Conservation (phyloP, 1,139 yeast species). For the Geotrichum klebahnii region DNA sequence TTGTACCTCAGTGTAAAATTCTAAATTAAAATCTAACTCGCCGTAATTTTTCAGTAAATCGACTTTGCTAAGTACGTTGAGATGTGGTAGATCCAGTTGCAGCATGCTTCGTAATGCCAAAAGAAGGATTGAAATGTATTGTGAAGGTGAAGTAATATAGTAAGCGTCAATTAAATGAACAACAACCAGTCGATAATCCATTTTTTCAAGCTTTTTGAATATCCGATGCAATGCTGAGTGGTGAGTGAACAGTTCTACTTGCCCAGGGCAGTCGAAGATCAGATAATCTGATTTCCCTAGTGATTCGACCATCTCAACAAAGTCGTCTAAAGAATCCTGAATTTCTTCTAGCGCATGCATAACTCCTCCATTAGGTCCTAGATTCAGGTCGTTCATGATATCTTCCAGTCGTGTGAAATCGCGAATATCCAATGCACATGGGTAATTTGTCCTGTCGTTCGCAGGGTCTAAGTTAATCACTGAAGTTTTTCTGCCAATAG, state of each 20-base stretch:
- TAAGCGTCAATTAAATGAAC: conserved; percentile 84
- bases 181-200: conserved; percentile 74
- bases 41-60: conserved; percentile 74
- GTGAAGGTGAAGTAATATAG: conserved; percentile 81
- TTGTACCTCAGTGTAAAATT: conserved; percentile 88
- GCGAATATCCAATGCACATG: conserved; percentile 80
- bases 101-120: conserved; percentile 88
- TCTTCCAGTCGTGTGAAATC: conserved; percentile 86
- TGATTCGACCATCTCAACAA: conserved; percentile 55
- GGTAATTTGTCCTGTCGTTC: conserved; percentile 76
- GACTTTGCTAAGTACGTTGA: conserved; percentile 86
- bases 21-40: conserved; percentile 58
- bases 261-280: conserved; percentile 96
- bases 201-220: conserved; percentile 64
- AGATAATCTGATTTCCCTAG: conserved; percentile 65
- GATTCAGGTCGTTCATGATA: conserved; percentile 72
- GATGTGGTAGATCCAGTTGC: conserved; percentile 86
- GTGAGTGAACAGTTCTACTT: conserved; percentile 90
- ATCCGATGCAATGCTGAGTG: conserved; percentile 75
- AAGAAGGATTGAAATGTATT: conserved; percentile 78
- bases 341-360: conserved; percentile 76
- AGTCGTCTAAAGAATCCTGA: conserved; percentile 53
- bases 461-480: conserved; percentile 92
- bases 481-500: conserved; percentile 84
- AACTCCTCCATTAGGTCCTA: conserved; percentile 95